Conservation (phyloP, 768 basidiomycete genomes). For the Amanita rimosa region DNA sequence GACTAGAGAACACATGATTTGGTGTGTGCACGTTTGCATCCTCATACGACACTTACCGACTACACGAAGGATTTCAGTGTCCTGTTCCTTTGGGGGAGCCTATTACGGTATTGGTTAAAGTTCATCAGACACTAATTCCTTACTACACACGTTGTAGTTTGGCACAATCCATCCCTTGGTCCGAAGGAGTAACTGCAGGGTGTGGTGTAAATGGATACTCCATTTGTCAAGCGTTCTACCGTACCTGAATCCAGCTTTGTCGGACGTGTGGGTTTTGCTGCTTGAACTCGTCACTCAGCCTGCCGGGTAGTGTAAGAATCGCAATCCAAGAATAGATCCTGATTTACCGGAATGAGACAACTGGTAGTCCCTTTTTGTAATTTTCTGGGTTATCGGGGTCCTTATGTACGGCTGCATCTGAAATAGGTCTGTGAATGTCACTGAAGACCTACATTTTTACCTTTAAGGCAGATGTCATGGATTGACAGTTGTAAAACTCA, state of each 20-base stretch:
- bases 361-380: constrained; percentile 45
- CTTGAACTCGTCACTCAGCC: constrained; percentile 40
- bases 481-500: constrained; percentile 6
- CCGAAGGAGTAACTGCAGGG: constrained; percentile 26
- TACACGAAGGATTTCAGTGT: constrained; percentile 47
- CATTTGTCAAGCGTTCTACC: constrained; percentile 7
- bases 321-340: not conserved
- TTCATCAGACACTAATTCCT: not conserved
- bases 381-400: constrained; percentile 30
- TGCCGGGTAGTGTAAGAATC: constrained; percentile 7
- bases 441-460: constrained; percentile 25
- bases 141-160: constrained; percentile 34
- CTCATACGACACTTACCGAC: constrained; percentile 24
- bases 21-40: constrained; percentile 5
- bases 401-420: constrained; percentile 9
- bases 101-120: constrained; percentile 5
- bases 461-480: not conserved
- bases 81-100: constrained; percentile 39
- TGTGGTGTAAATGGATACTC: not conserved
- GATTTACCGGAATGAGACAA: constrained; percentile 42
- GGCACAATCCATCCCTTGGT: constrained; percentile 53
- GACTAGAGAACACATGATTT: constrained; percentile 22
- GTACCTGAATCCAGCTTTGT: constrained; percentile 39
- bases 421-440: constrained; percentile 35
- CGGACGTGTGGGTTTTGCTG: constrained; percentile 39